Evolutionary conservation across 1,139 yeast genomes (phyloP).

Genomic region (Scheffersomyces illinoinensis): DNA sequence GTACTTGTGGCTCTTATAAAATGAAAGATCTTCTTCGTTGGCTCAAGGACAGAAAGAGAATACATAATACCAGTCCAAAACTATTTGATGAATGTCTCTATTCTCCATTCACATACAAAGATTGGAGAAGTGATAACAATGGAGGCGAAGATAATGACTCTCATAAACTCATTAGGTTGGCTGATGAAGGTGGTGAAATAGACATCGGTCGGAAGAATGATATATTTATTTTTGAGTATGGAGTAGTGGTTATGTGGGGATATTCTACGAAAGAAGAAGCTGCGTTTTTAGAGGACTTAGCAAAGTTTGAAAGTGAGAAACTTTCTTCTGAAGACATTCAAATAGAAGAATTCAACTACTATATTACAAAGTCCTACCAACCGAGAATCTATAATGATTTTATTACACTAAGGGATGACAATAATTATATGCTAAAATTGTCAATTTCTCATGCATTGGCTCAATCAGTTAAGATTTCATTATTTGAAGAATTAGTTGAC

Average conservation of each 20-base stretch:
- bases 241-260: constrained; percentile 96
- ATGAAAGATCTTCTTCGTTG: constrained; percentile 86
- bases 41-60: constrained; percentile 75
- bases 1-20: constrained; percentile 89
- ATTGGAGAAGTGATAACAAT: constrained; percentile 60
- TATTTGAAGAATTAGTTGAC: constrained; percentile 93
- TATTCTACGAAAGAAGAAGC: constrained; percentile 81
- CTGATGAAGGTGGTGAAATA: constrained; percentile 94
- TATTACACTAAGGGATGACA: constrained; percentile 86
- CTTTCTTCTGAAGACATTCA: constrained; percentile 89
- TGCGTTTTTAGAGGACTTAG: constrained; percentile 78
- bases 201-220: constrained; percentile 80
- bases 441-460: constrained; percentile 91
- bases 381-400: constrained; percentile 95
- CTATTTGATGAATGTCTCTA: constrained; percentile 91
- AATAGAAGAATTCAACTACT: constrained; percentile 90
- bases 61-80: constrained; percentile 79
- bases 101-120: constrained; percentile 84
- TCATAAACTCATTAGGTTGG: constrained; percentile 63
- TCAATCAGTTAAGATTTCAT: constrained; percentile 88
- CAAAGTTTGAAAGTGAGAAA: constrained; percentile 87
- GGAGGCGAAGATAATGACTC: constrained; percentile 18
- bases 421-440: constrained; percentile 84
- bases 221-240: constrained; percentile 87
- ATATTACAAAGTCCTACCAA: constrained; percentile 88